Base-by-base conservation (phyloP, 2,329 filamentous ascomycete genomes). In the Cordyceps pruinosa region DNA sequence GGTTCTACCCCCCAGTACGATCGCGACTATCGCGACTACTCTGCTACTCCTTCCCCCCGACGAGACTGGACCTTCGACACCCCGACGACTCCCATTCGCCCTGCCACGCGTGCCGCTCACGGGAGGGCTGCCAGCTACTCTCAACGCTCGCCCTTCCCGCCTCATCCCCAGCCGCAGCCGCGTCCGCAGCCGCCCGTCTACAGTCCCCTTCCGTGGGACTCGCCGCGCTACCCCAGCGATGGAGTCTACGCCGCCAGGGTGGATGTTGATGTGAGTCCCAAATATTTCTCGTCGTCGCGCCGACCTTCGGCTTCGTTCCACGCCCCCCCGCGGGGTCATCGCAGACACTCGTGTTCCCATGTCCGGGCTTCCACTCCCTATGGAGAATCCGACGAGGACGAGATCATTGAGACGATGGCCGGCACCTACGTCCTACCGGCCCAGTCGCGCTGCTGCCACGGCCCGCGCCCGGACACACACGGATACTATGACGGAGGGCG, bases 351-450 rank as follows among this genome's bases (percentile, higher is more conserved):
- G 63, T 80, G 77, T 72, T 77, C 78, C 73, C 78, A 81, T 75
- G 77, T 79, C 75, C 80, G 79, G 76, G 70, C 79, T 76, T 78
- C 80, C 68, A 77, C 78, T 64, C 75, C 75, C 61, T 76, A 79
- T 77, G 81, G 80, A 76, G 81, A 83, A 72, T 84, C 81, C 73
- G 81, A 84, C 78, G 81, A 83, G 77, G 81, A 84, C 75, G 80
- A 83, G 73, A 70, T 77, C 61, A 72, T 82, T 72, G 77, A 82
- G 71, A 71, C 78, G 67, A 67, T 79, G 69, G 79, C 77, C 63
- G 68, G 75, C 69, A 79, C 74, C 62, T 82, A 77, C 64, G 72
- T 82, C 72, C 68, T 83, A 66, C 77, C 77, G 59, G 74, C 77
- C 63, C 72, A 74, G 72, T 73, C 76, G 65, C 75, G 74, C 68